Base-by-base conservation (phyloP, 345 rosid genomes). In the Pistacia atlantica region DNA sequence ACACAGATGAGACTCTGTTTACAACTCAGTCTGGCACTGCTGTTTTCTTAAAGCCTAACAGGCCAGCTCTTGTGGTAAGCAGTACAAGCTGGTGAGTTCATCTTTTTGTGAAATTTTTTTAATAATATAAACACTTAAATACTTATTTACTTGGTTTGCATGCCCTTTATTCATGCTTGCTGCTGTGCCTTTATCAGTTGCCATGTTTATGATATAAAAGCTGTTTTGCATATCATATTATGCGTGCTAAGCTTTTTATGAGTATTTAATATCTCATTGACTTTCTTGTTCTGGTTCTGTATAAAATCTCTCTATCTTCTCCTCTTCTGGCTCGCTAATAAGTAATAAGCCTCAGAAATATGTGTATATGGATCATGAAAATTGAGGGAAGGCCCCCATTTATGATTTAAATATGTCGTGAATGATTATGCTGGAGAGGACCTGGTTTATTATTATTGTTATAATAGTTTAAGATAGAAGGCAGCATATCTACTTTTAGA, bases 1-100 rank as follows among this genome's bases (percentile, higher is more conserved):
- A 54, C 62, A 59, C 73, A 49, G 75, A 80, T 70, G 97, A 92
- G 84, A 91, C 95, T 63, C 78, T 89, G 60, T 90, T 96, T 78
- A 93, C 97, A 25, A 70, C 78, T 61, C 79, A 79, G 60, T 77
- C 22, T 52, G 86, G 80, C 80, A 67, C 75, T 67, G 81, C 69
- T 67, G 69, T 90, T 78, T 80, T 73, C 31, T 84, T 87, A 74
- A 96, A 91, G 88, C 85, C 79, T 60, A 89, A 86, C 71, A 90
- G 97, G 76, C 98, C 97, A 49, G 99, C 97, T 46, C 95, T 96
- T 86, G 86, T 96, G 42, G 95, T 96, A 66, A 96, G 98, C 88
- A 96, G 99, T 81, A 96, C 99, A 71, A 96, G 98, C 87, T 96
- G 99, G 99, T 96, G 78, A 85, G 90, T 22, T 77, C 70, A 61